phyloP scores from a whole-genome alignment of 495 filamentous ascomycete genomes.

The Xylaria scruposa region DNA sequence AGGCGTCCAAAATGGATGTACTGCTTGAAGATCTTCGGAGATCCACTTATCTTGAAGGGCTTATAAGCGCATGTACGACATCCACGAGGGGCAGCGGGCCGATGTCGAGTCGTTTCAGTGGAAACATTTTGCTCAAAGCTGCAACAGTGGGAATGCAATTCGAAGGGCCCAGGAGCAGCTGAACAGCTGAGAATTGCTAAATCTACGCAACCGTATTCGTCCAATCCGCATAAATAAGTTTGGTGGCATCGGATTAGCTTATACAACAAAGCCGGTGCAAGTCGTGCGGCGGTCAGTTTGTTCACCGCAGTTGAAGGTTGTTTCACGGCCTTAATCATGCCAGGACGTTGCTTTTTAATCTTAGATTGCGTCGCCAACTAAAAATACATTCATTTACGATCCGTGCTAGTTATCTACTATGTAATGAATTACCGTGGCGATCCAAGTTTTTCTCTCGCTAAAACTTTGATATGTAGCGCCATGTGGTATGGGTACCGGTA shows the following conservation, averaged over 20 bases:
- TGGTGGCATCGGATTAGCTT: neutral
- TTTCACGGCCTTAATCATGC: constrained; percentile 11
- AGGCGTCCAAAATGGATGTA: constrained; percentile 2
- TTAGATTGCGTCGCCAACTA: constrained; percentile 1
- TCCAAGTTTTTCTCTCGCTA: neutral
- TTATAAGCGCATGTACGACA: neutral
- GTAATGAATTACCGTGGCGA: neutral
- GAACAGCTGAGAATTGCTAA: neutral
- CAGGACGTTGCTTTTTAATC: constrained; percentile 13
- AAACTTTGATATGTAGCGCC: neutral
- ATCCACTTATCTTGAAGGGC: neutral
- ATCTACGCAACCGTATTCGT: constrained; percentile 10
- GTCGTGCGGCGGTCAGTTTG: neutral
- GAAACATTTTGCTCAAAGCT: neutral
- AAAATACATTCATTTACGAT: constrained; percentile 12
- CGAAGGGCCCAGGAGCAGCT: neutral
- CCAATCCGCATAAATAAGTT: neutral
- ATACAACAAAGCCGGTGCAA: neutral
- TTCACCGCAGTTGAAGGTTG: constrained; percentile 1
- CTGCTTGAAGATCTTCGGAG: neutral
- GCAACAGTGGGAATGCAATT: neutral
- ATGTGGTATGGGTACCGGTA: neutral
- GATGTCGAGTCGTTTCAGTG: constrained; percentile 1
- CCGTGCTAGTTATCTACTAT: neutral
- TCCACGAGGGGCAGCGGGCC: neutral